A percentile compares a stretch with the other conserved stretches of the same genome.
phyloP scores from a whole-genome alignment of 2,329 filamentous ascomycete species.

The Phialocephala subalpina region DNA sequence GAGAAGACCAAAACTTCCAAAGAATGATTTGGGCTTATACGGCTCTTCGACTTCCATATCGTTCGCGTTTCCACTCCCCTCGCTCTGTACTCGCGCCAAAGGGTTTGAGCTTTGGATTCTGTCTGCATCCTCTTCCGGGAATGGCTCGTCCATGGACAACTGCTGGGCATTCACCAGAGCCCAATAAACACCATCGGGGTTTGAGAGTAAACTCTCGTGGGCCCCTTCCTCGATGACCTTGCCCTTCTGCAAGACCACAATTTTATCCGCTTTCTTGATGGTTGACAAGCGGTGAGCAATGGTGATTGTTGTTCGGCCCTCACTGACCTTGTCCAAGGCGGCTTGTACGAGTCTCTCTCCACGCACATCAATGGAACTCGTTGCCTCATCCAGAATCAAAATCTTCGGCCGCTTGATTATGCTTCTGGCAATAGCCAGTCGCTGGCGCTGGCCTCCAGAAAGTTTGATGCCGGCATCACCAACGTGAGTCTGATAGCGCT shows the following conservation, averaged over 20 bases:
- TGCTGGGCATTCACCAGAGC: slow-evolving; percentile 70
- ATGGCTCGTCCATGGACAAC: slow-evolving; percentile 40
- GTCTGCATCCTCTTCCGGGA: slow-evolving; percentile 36
- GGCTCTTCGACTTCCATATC: slow-evolving; percentile 30
- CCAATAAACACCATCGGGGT: slow-evolving; percentile 68
- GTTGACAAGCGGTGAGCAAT: slow-evolving; percentile 75
- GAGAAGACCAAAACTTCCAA: slow-evolving; percentile 60
- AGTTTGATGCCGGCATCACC: slow-evolving; percentile 78
- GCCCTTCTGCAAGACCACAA: slow-evolving; percentile 78
- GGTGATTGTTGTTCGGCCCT: slow-evolving; percentile 66
- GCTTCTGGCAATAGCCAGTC: slow-evolving; percentile 74
- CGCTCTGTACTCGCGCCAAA: too few species aligned
- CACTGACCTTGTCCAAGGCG: slow-evolving; percentile 61
- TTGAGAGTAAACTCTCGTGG: slow-evolving; percentile 72
- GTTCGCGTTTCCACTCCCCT: slow-evolving; percentile 33
- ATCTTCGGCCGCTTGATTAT: slow-evolving; percentile 76
- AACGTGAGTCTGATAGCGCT: slow-evolving; percentile 65
- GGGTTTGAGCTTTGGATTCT: too few species aligned
- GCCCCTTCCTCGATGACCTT: slow-evolving; percentile 76
- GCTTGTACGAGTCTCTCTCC: slow-evolving; percentile 59
- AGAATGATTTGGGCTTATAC: slow-evolving; percentile 51
- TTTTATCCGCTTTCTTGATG: slow-evolving; percentile 79
- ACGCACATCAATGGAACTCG: slow-evolving; percentile 56
- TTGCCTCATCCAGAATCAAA: slow-evolving; percentile 77
- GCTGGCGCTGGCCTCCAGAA: slow-evolving; percentile 81